Evolutionary conservation across 1,139 yeast species (phyloP).

Genomic region (Diutina mesorugosa): DNA sequence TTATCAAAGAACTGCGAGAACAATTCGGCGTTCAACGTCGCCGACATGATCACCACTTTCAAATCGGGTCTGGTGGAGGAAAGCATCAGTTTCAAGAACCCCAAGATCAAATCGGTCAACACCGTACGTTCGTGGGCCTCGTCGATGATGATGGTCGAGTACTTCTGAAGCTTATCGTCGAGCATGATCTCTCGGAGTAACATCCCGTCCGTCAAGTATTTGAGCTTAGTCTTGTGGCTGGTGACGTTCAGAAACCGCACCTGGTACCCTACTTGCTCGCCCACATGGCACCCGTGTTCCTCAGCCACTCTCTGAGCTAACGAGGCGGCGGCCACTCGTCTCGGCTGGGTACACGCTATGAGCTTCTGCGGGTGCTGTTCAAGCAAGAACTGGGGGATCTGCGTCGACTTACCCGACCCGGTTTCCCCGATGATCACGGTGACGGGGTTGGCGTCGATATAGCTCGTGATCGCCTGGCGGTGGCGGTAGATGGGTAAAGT

Average conservation of each 20-base stretch:
- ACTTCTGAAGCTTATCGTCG: constrained; percentile 49
- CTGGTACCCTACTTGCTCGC: constrained; percentile 85
- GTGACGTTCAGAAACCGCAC: constrained; percentile 58
- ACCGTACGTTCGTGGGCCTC: constrained; percentile 98
- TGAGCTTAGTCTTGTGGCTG: constrained; percentile 43
- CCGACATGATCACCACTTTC: constrained; percentile 73
- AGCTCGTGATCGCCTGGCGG: constrained; percentile 30
- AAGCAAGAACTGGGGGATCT: constrained; percentile 83
- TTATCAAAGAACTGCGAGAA: constrained; percentile 66
- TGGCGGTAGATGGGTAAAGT: neutral
- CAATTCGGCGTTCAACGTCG: constrained; percentile 87
- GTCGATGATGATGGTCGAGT: constrained; percentile 75
- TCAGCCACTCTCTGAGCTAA: constrained; percentile 88
- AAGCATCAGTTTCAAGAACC: constrained; percentile 64
- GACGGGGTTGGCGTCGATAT: constrained; percentile 46
- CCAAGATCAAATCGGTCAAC: constrained; percentile 78
- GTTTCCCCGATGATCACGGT: constrained; percentile 89
- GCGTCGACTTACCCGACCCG: constrained; percentile 97
- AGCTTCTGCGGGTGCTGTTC: constrained; percentile 26
- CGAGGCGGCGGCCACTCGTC: constrained; percentile 95
- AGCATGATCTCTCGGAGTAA: constrained; percentile 80
- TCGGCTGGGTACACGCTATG: constrained; percentile 91
- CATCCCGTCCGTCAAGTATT: constrained; percentile 97
- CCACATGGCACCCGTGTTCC: constrained; percentile 68
- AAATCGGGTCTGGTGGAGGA: constrained; percentile 36